phyloP scores from a whole-genome alignment of 257 asterid genomes.

The Fraxinus excelsior region DNA sequence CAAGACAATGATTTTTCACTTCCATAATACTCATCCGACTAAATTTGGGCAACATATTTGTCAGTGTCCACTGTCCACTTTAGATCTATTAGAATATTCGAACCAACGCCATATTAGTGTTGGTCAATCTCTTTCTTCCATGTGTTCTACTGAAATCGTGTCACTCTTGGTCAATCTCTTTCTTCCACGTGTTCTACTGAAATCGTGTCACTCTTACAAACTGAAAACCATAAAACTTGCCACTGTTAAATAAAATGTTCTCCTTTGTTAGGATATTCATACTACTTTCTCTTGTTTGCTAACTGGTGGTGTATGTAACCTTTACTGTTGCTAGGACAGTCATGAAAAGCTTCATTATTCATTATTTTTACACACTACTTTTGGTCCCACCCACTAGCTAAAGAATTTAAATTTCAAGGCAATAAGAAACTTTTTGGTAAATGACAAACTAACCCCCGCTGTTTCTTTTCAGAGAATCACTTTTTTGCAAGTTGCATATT shows the following conservation, averaged over 20 bases:
- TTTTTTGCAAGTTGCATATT: constrained; percentile 52
- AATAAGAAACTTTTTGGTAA: constrained; percentile 34
- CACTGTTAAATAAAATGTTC: neutral
- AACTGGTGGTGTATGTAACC: constrained; percentile 14
- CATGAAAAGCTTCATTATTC: constrained; percentile 20
- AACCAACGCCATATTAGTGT: neutral
- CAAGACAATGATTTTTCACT: neutral
- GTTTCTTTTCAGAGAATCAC: constrained; percentile 34
- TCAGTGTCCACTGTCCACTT: too few relatives aligned
- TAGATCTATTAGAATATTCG: neutral
- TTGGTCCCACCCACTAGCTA: constrained; percentile 41
- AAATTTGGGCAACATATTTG: too few relatives aligned
- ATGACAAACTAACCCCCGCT: constrained; percentile 53
- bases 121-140: neutral
- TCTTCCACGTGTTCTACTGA: neutral
- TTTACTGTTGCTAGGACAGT: constrained; percentile 19
- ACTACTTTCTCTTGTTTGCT: constrained; percentile 18
- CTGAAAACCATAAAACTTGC: neutral
- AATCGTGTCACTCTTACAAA: neutral
- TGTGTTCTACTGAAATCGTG: too few relatives aligned
- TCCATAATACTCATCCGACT: too few relatives aligned
- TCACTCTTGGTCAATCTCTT: neutral
- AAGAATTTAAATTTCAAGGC: constrained; percentile 27
- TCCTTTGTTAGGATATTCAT: neutral
- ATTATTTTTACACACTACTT: constrained; percentile 22